Evolutionary conservation across 345 rosid species (phyloP).

Genomic region (Citrus trifoliata): DNA sequence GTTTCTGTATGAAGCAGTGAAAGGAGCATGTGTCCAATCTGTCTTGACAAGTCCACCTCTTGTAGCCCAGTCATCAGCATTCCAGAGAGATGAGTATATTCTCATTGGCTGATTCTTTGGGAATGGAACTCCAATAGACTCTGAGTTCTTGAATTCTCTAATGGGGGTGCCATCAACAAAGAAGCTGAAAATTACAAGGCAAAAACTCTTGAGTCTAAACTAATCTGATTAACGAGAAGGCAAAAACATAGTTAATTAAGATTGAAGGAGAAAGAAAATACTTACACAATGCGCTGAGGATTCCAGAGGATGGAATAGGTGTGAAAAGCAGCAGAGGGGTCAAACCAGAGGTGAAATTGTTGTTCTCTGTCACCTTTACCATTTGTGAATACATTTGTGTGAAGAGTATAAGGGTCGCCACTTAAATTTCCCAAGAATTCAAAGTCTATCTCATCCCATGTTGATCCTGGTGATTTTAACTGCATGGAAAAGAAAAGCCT

Average conservation of each 20-base stretch:
- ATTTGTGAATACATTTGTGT: slow-evolving; percentile 61
- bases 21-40: slow-evolving; percentile 61
- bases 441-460: slow-evolving; percentile 72
- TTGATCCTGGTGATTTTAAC: slow-evolving; percentile 51
- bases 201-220: too few species aligned
- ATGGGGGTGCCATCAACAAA: slow-evolving; percentile 64
- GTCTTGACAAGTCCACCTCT: slow-evolving; percentile 55
- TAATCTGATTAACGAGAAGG: neutral
- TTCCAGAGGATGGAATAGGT: slow-evolving; percentile 73
- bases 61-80: slow-evolving; percentile 76
- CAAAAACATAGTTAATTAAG: too few species aligned
- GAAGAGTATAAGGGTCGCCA: slow-evolving; percentile 66
- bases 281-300: slow-evolving; percentile 56
- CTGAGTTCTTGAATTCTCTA: slow-evolving; percentile 71
- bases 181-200: slow-evolving; percentile 28
- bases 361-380: slow-evolving; percentile 72
- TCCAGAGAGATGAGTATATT: slow-evolving; percentile 55
- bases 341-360: slow-evolving; percentile 76
- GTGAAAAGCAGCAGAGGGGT: slow-evolving; percentile 68
- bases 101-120: slow-evolving; percentile 62
- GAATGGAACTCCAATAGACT: slow-evolving; percentile 49
- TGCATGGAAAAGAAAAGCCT: slow-evolving; percentile 8
- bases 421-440: slow-evolving; percentile 71
- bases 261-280: neutral
- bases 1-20: slow-evolving; percentile 50